Base-by-base conservation (phyloP, 1,284 basidiomycete genomes). In the Sporisorium graminicola region DNA sequence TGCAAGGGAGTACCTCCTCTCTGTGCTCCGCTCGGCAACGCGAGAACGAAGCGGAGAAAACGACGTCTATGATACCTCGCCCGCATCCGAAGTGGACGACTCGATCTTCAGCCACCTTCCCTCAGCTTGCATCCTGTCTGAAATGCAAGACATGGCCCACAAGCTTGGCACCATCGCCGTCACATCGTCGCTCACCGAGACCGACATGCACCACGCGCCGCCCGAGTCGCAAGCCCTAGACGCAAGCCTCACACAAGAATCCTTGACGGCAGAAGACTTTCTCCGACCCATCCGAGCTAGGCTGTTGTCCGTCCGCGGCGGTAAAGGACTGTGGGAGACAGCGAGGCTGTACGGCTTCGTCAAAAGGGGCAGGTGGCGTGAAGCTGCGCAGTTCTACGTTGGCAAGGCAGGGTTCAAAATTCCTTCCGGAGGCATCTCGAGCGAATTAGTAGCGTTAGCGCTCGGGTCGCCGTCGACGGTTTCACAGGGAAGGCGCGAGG, bases 271-370 rank as follows among this genome's bases (percentile, higher is more conserved):
- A 9, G 47, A 62, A 43, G 62, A 65, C 12, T 76, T 78, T 16
- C 49, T 78, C 3, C 57, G 44, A 3, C 68, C 77, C 2, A 35
- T 78, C 16, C 58, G 59, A 9, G 7, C 7, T 1, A 26, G 55
- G 29, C 57, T 77, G 20, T 13, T 26, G 1, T n/a, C 33, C 4
- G 61, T 65, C 9, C 51, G 66, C 6, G 68, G 60, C 2, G 76
- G 76, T 0, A 59, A 49, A 31, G 72, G 73, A 2, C 37, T 78
- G 14, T 75, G 69, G 64, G 65, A 76, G 59, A 78, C 73, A 16
- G 65, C 74, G 10, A 49, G 53, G 33, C 58, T 78, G 18, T 69
- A 61, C 33, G 49, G 57, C 14, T 54, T 53, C 5, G 65, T 78
- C 20, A 44, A 63, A 33, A 58, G 49, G 40, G 66, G 47, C 10